These are phyloP conservation scores for Lactarius tabidus DNA, from an alignment of 768 basidiomycete species.

Conservation along the genomic window DNA sequence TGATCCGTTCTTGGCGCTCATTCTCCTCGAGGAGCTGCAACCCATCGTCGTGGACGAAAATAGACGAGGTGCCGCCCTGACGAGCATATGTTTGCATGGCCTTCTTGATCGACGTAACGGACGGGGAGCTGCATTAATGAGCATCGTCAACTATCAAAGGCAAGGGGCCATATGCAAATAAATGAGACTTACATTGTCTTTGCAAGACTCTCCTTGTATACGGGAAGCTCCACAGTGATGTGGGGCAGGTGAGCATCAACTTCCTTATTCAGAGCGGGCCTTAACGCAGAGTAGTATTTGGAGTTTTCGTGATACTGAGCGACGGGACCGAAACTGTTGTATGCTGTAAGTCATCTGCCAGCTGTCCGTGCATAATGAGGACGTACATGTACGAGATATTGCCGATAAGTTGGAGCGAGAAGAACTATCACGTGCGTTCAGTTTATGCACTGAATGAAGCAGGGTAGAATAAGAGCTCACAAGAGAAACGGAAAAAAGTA, in stretches of 20 bases:
- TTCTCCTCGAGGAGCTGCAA: conserved; percentile 59
- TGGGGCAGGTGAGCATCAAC: conserved; percentile 66
- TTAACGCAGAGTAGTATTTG: conserved; percentile 70
- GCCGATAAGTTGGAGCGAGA: conserved; percentile 63
- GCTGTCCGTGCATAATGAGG: neutral
- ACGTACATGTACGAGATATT: conserved; percentile 62
- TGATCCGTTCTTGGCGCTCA: conserved; percentile 62
- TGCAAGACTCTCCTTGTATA: conserved; percentile 82
- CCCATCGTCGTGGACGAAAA: conserved; percentile 83
- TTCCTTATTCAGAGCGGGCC: conserved; percentile 56
- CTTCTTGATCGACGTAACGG: conserved; percentile 73
- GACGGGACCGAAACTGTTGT: conserved; percentile 67
- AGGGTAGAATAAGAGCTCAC: conserved; percentile 39
- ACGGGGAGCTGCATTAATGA: conserved; percentile 51
- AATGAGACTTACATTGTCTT: conserved; percentile 65
- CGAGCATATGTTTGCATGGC: conserved; percentile 88
- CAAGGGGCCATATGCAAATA: neutral
- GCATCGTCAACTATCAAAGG: conserved; percentile 1
- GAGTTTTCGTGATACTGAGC: conserved; percentile 85
- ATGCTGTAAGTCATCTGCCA: neutral
- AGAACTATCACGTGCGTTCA: conserved; percentile 49
- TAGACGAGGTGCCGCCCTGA: conserved; percentile 76
- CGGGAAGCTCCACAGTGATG: conserved; percentile 78
- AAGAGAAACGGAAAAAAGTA: conserved; percentile 71
- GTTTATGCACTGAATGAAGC: neutral